A percentile compares a stretch with the other conserved stretches of the same genome.
phyloP scores from a whole-genome alignment of 345 rosid species.

The Sapria himalayana region DNA sequence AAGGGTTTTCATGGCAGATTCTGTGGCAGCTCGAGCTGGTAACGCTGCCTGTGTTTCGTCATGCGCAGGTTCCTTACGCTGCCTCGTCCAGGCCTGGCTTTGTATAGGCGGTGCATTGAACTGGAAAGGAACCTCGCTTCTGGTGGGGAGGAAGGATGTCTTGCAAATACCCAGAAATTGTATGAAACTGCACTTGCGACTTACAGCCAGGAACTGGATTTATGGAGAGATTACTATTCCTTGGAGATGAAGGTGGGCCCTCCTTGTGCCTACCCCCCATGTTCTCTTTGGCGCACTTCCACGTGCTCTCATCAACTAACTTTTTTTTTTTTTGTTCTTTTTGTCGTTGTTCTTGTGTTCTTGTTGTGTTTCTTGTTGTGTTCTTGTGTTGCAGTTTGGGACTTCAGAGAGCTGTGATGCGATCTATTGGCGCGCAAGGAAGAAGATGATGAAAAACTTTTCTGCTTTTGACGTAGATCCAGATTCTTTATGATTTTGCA shows the following conservation, averaged over 20 bases:
- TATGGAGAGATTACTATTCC: slow-evolving; percentile 60
- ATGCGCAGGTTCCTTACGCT: slow-evolving; percentile 52
- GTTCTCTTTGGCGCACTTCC: neutral
- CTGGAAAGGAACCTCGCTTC: slow-evolving; percentile 50
- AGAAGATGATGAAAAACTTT: slow-evolving; percentile 44
- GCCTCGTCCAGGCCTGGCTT: slow-evolving; percentile 53
- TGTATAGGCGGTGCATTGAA: slow-evolving; percentile 54
- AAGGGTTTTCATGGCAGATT: neutral
- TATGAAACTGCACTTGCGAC: slow-evolving; percentile 61
- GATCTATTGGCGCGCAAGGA: slow-evolving; percentile 59
- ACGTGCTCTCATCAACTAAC: neutral
- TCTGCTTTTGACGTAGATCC: slow-evolving; percentile 12
- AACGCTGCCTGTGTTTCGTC: neutral
- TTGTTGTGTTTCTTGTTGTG: neutral
- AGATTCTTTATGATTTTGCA: slow-evolving; percentile 6
- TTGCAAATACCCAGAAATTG: slow-evolving; percentile 36
- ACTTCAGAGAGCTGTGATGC: slow-evolving; percentile 59
- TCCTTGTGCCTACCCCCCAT: neutral
- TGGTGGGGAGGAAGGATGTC: slow-evolving; percentile 31
- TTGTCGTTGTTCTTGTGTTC: neutral
- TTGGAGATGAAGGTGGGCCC: slow-evolving; percentile 48
- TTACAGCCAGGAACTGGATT: slow-evolving; percentile 32
- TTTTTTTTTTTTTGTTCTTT: neutral
- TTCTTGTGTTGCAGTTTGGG: slow-evolving; percentile 37
- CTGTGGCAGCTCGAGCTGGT: neutral